Base-by-base conservation (phyloP, 2,329 filamentous ascomycete genomes). In the Cercospora canescens region DNA sequence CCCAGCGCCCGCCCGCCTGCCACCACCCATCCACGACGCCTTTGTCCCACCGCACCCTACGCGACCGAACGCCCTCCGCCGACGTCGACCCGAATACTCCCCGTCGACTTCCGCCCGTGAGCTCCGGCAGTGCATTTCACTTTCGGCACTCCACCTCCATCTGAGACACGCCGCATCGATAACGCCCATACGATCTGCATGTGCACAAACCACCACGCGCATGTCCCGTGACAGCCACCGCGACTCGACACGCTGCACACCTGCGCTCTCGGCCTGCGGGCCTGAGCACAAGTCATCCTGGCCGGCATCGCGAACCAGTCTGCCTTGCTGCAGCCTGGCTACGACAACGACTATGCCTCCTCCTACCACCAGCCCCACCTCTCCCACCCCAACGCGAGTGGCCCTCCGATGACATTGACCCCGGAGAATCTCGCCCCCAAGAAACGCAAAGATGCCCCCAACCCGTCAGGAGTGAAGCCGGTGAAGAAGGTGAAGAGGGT, bases 261-360 rank as follows among this genome's bases (percentile, higher is more conserved):
- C 50, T n/a, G n/a, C n/a, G n/a, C n/a, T 35, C 60, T 41, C 35
- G 64, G 67, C 64, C 67, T 66, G 28, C 61, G 67, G 67, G 67
- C 67, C 67, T 61, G 41, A 54, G 61, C 56, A 56, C 18, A 37
- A 32, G 55, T 50, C 56, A 76, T 67, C 67, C 71, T 78, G 77
- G 77, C 77, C 69, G 69, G 73, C 48, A 72, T 74, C 30, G 71
- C 68, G 39, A 71, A 75, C 70, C 91, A 93, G 73, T 79, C 89
- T 74, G 91, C 62, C 41, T 37, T 58, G 37, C 55, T 63, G 62
- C 62, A 63, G 57, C 86, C 92, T 68, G 92, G 88, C 73, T 97
- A 97, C 78, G 93, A 97, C 77, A 88, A 94, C 26, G 34, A 66
- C 14, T 73, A 76, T 69, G 67, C 67, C 58, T 68, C 65, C 60